Conservation (phyloP, 2,329 filamentous ascomycete species). For the Aspergillus neotritici region DNA sequence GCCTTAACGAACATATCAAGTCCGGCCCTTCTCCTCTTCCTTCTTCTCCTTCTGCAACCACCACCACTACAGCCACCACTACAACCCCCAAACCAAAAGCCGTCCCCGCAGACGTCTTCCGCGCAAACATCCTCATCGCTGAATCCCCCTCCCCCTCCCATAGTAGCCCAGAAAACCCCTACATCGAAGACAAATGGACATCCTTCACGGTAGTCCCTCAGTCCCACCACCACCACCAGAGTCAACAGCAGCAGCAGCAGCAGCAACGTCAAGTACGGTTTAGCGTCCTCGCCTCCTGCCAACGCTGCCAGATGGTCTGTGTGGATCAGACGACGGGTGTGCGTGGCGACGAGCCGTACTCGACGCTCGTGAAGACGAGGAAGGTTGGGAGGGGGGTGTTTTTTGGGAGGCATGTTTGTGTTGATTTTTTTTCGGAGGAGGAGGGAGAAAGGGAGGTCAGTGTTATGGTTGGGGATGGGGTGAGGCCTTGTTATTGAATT, state of each 20-base stretch:
- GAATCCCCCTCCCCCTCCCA: conserved; percentile 39
- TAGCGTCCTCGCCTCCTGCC: conserved; percentile 72
- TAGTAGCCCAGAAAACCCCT: conserved; percentile 53
- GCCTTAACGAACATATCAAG: conserved; percentile 68
- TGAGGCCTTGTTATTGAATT: conserved; percentile 25
- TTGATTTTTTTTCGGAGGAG: conserved; percentile 26
- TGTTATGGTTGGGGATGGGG: conserved; percentile 38
- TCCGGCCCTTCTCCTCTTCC: conserved; percentile 39
- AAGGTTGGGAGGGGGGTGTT: conserved; percentile 77
- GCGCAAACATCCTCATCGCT: conserved; percentile 78
- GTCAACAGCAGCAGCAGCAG: conserved; percentile 4
- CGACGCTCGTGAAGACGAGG: conserved; percentile 80
- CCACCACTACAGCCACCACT: conserved; percentile 40
- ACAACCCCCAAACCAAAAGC: conserved; percentile 38
- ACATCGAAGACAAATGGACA: conserved; percentile 75
- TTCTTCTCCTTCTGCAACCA: not conserved
- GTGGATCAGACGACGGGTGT: conserved; percentile 77
- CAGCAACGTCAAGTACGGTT: conserved; percentile 22
- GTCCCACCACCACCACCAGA: too few relatives aligned
- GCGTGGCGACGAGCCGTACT: conserved; percentile 77
- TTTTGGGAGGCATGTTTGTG: conserved; percentile 72
- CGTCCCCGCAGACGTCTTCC: conserved; percentile 69
- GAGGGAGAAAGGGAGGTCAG: conserved; percentile 12
- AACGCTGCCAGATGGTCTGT: conserved; percentile 93
- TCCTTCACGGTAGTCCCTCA: conserved; percentile 56